Base-by-base conservation (phyloP, 2,329 filamentous ascomycete genomes). In the Cercospora berteroae region DNA sequence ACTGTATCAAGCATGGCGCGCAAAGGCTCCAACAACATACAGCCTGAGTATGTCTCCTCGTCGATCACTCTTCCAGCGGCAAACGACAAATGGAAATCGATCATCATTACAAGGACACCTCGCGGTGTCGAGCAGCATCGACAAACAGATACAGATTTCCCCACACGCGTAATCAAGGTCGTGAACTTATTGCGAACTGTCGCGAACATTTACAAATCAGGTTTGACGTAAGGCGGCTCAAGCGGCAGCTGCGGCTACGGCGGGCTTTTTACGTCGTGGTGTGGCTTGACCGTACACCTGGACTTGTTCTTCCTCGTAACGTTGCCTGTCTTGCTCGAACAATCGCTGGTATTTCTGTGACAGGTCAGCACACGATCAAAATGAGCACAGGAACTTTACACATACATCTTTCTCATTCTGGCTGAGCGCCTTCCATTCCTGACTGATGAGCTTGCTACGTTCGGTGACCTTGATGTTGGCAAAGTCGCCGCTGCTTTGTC, bases 341-440 rank as follows among this genome's bases (percentile, higher is more conserved):
- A 69, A 52, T 2, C 59, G 60, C 4, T 66, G 42, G 31, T 71
- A 72, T 67, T 72, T 72, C 71, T 72, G 67, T 39, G 48, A 55
- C n/a, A 23, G 9, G 31, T 60, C 20, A 63, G 48, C 20, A 23
- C 18, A n/a, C 27, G 13, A 56, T 13, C 18, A 6, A 5, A 31
- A 23, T 52, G n/a, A 29, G 48, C 27, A n/a, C 13, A 9, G 44
- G 16, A 13, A 7, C 2, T 27, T 52, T 13, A 12, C 18, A 44
- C 61, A 16, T 56, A 85, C 84, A 80, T 85, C 77, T 73, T 83
- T 85, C 73, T 86, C 81, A n/a, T 69, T 73, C 9, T 76, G 76
- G 63, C 75, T 77, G 57, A 88, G 74, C 2, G 74, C 79, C 64
- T 81, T 83, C 81, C 80, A 88, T 73, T 88, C 85, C 31, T 76